Evolutionary conservation across 148 eudicot species (phyloP).

Genomic region (Beta vulgaris): DNA sequence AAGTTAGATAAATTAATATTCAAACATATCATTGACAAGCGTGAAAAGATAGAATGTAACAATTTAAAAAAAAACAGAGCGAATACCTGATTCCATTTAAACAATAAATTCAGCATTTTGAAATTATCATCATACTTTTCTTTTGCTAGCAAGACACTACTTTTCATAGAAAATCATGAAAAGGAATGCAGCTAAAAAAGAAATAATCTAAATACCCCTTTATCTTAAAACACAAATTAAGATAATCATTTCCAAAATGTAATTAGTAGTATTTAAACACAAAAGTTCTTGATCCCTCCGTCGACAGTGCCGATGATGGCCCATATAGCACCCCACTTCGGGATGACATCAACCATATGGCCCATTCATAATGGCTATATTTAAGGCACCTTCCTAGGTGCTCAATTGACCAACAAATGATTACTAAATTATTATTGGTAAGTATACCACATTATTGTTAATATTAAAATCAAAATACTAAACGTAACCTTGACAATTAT

Average conservation of each 20-base stretch:
- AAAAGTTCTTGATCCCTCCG: slow-evolving; percentile 15
- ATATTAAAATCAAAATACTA: background rate
- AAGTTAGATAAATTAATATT: too few species aligned
- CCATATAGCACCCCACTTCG: too few species aligned
- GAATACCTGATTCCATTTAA: too few species aligned
- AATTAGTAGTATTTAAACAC: background rate
- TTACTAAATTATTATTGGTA: slow-evolving; percentile 25
- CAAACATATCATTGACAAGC: too few species aligned
- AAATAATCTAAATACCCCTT: too few species aligned
- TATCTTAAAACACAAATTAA: too few species aligned
- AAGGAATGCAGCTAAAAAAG: background rate
- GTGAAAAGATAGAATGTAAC: too few species aligned
- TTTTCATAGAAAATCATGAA: background rate
- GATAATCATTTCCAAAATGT: background rate
- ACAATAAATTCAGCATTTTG: too few species aligned
- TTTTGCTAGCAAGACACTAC: too few species aligned
- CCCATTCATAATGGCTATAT: slow-evolving; percentile 22
- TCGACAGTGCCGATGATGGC: slow-evolving; percentile 22
- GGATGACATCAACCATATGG: slow-evolving; percentile 35
- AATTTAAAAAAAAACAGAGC: too few species aligned
- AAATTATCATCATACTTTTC: too few species aligned
- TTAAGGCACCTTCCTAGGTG: slow-evolving; percentile 37
- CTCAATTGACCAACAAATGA: slow-evolving; percentile 32
- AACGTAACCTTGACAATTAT: too few species aligned
- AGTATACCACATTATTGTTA: background rate